These are phyloP conservation scores for Amylocarpus encephaloides DNA, from an alignment of 2,329 filamentous ascomycete species.

Conservation along the genomic window DNA sequence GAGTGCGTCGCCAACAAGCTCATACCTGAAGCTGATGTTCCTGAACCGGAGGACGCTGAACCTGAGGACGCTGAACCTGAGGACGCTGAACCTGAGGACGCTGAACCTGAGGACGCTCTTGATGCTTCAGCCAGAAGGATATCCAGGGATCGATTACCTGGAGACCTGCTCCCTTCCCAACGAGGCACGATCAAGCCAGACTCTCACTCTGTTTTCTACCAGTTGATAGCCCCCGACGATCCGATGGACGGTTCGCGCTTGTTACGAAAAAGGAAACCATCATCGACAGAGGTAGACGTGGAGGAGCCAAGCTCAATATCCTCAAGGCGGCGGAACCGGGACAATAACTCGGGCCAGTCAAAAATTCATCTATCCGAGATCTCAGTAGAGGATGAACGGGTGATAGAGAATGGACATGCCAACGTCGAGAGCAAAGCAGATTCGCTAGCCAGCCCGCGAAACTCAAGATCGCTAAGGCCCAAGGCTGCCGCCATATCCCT, in stretches of 20 bases:
- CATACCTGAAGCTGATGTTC: slow-evolving; percentile 32
- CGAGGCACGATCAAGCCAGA: slow-evolving; percentile 58
- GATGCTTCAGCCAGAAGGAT: slow-evolving; percentile 41
- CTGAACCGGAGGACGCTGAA: slow-evolving; percentile 21
- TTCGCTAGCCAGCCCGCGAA: slow-evolving; percentile 32
- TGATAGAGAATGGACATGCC: not conserved
- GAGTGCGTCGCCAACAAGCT: slow-evolving; percentile 42
- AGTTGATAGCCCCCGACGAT: slow-evolving; percentile 64
- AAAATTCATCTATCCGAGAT: not conserved
- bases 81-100: slow-evolving; percentile 14
- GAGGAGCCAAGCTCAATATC: slow-evolving; percentile 42
- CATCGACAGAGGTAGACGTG: slow-evolving; percentile 55
- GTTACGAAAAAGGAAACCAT: slow-evolving; percentile 78
- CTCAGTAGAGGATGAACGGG: not conserved
- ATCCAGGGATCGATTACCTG: slow-evolving; percentile 59
- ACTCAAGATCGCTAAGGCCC: slow-evolving; percentile 53
- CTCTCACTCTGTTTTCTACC: slow-evolving; percentile 73
- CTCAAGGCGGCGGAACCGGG: slow-evolving; percentile 43
- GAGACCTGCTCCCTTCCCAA: slow-evolving; percentile 65
- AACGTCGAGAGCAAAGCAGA: slow-evolving; percentile 20
- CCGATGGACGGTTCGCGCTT: slow-evolving; percentile 70
- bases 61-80: slow-evolving; percentile 23
- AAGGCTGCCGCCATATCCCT: slow-evolving; percentile 38
- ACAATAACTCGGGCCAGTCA: slow-evolving; percentile 15
- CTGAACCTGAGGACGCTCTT: slow-evolving; percentile 23